Base-by-base conservation (phyloP, 2,329 filamentous ascomycete species). In the Hymenoscyphus infarciens region DNA sequence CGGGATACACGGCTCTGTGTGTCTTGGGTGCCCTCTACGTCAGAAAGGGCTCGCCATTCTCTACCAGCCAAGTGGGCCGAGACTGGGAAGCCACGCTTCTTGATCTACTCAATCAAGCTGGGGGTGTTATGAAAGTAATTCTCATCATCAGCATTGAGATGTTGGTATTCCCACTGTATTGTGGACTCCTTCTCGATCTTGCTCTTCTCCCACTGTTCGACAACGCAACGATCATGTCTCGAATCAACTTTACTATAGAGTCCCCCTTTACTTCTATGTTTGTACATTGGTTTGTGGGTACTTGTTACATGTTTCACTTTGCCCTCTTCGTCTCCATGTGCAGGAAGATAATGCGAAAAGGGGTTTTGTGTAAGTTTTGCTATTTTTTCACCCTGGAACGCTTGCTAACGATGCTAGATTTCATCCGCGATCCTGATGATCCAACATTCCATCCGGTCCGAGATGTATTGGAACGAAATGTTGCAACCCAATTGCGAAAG, bases 291-390 rank as follows among this genome's bases (percentile, higher is more conserved):
- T 99, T 99, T 73, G 89, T 97, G 62, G 95, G 95, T 57, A 99
- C 95, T 3, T 96, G 93, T 66, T 99, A 99, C 77, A 99, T 99
- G 96, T 99, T 99, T 78, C 95, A 99, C 75, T 99, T 99, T 74
- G 95, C 95, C 5, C 83, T 99, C 2, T 99, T 99, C 74, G 95
- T 99, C 19, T 96, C 93, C 62, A 98, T 99, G 93, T 99, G 95
- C 77, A 88, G 95, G 66, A 97, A 97, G 79, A 97, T 98, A 63
- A 91, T 99, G 88, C 88, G 95, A 66, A 92, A 87, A 69, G 95
- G 95, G 59, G 95, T 99, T 49, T 81, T 99, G 63, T 98, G 88
- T 91, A 81, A 83, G 88, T 82, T 10, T 19, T 33, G 1, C 25
- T 39, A 16, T 54, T 6, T 25, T 25, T 57, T 52, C 33, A 42